Base-by-base conservation (phyloP, 2,329 filamentous ascomycete genomes). In the Aspergillus fijiensis region DNA sequence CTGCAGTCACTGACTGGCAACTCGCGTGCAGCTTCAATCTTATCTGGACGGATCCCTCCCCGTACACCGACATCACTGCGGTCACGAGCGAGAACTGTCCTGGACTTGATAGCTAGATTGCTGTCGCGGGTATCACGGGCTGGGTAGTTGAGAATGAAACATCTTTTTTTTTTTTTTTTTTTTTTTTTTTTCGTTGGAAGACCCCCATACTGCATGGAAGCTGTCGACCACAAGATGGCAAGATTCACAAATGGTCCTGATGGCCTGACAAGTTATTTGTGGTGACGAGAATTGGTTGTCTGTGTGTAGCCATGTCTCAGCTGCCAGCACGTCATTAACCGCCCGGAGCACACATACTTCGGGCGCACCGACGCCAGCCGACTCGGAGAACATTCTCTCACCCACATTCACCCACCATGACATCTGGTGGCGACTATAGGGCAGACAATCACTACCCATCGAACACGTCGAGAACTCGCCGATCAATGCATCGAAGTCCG, bases 41-140 rank as follows among this genome's bases (percentile, higher is more conserved):
- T 16, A 86, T 87, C 62, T 87, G 85, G 85, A 84, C 81, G 0
- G 78, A 83, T 63, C 82, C 83, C 3, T 74, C 74, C 2, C 77
- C 80, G 4, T 87, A 86, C 67, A 71, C 65, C 1, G 62, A 71
- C 16, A 80, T 87, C 53, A 79, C 78, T 0, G 66, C 71, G 0
- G 70, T 75, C 27, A 80, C 78, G 0, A 82, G 79, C 5, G 84
- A 87, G 72, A 70, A 79, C 52, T 87, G 85, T 59, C 78, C 83
- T 0, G 84, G 83, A 0, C 67, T 87, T 60, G 84, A 86, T 63
- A 60, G 60, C 35, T 71, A 60, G 56, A 27, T 33, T 25, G 14
- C 6, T n/a, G n/a, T 42, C 16, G 14, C 16, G 39, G 16, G 6
- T 4, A n/a, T 9, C 14, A n/a, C 6, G 16, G 6, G 14, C 19